phyloP scores from a whole-genome alignment of 164 flowering plant species.

The Santalum album region DNA sequence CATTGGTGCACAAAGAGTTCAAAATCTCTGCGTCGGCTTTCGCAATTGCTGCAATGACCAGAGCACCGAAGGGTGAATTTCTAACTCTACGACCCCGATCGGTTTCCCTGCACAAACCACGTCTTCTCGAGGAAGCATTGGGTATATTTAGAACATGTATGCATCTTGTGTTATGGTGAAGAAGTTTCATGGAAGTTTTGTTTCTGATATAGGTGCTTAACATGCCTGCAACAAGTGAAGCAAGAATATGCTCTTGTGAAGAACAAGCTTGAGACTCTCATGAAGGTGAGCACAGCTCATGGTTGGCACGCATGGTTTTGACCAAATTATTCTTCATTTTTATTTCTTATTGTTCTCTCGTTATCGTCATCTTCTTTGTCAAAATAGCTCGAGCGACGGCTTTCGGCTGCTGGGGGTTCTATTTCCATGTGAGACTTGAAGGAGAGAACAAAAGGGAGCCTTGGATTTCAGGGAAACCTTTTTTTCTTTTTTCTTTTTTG shows the following conservation, averaged over 20 bases:
- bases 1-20: slow-evolving; percentile 51
- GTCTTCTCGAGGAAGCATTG: too few species aligned
- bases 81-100: too few species aligned
- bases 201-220: not conserved
- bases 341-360: not conserved
- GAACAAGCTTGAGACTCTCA: slow-evolving; percentile 1
- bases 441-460: not conserved
- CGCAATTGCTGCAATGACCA: slow-evolving; percentile 35
- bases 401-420: not conserved
- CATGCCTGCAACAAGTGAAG: slow-evolving; percentile 1
- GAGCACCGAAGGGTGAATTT: slow-evolving; percentile 41
- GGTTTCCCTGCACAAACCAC: too few species aligned
- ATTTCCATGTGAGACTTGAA: not conserved
- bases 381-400: not conserved
- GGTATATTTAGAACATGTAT: not conserved
- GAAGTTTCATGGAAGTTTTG: too few species aligned
- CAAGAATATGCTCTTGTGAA: not conserved
- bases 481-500: not conserved
- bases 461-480: too few species aligned
- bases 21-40: slow-evolving; percentile 37
- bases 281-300: not conserved
- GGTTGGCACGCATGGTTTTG: too few species aligned
- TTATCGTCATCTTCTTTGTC: not conserved
- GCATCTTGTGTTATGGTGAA: not conserved
- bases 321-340: too few species aligned